Evolutionary conservation across 202 grass and related monocot species (phyloP).

Genomic region (Cymbopogon flexuosus): DNA sequence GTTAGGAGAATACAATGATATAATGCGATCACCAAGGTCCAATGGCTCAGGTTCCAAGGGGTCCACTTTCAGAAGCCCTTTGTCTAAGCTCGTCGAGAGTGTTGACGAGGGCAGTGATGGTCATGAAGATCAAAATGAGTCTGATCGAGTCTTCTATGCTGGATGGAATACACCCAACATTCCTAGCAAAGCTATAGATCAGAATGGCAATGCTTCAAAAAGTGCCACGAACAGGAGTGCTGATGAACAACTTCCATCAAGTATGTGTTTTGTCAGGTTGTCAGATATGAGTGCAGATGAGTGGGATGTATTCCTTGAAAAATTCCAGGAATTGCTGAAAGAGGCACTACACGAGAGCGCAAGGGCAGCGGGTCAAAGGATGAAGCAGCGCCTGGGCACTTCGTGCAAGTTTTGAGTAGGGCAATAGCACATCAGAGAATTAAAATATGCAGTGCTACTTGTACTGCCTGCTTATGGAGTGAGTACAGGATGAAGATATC

Average conservation of each 20-base stretch:
- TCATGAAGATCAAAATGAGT: slow-evolving; percentile 40
- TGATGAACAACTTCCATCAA: slow-evolving; percentile 58
- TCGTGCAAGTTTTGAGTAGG: slow-evolving; percentile 89
- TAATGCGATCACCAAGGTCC: slow-evolving; percentile 34
- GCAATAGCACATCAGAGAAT: slow-evolving; percentile 30
- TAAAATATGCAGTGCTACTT: slow-evolving; percentile 8
- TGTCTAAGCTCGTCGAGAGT: slow-evolving; percentile 67
- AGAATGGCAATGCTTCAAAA: slow-evolving; percentile 22
- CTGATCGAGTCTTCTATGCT: slow-evolving; percentile 12
- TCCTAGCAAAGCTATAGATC: slow-evolving; percentile 28
- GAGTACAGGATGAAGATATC: slow-evolving; percentile 22
- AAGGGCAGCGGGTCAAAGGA: slow-evolving; percentile 37
- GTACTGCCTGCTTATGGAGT: slow-evolving; percentile 28
- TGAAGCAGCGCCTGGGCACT: slow-evolving; percentile 69
- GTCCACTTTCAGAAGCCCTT: slow-evolving; percentile 39
- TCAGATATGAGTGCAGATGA: slow-evolving; percentile 61
- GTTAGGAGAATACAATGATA: slow-evolving; percentile 43
- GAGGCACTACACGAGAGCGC: slow-evolving; percentile 28
- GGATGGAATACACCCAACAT: slow-evolving; percentile 11
- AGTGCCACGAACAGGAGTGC: slow-evolving; percentile 58
- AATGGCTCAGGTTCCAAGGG: slow-evolving; percentile 30
- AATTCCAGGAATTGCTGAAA: slow-evolving; percentile 58
- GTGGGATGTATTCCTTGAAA: slow-evolving; percentile 58
- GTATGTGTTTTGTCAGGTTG: slow-evolving; percentile 66
- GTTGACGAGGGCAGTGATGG: slow-evolving; percentile 49